Evolutionary conservation across 139 green algal genomes (phyloP), one percentile per base, ranked within the genome.

Genomic region (Marvania coccoides): DNA sequence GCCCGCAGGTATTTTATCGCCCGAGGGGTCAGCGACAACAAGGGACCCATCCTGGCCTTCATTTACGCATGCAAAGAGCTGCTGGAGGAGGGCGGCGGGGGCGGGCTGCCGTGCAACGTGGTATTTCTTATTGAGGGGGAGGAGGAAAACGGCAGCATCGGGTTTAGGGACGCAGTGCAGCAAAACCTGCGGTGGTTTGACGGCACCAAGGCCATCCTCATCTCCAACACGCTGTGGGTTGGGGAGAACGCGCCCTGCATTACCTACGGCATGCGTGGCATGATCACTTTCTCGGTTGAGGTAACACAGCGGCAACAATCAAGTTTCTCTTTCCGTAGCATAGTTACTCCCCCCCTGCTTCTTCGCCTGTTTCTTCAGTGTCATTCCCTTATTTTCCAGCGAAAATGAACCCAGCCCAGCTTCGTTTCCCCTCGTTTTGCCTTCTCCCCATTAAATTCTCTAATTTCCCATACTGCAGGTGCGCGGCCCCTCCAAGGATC

Each of bases 181-280:
- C 37, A 55, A n/a, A 88, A 93, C 80, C 72, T 82, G 60, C 62
- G 59, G 29, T 93, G 83, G 85, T 91, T 95, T 58, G 74, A 85
- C 34, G 88, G 87, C 61, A 85, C 83, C 0, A 33, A 83, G 40
- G 69, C 89, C 5, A 86, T 97, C 30, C 58, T 98, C 39, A 93
- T 96, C 70, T 84, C 64, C 73, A 97, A 96, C 81, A 94, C 91
- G 65, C 67, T 86, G 35, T 96, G 90, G 90, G 84, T 97, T 54
- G 90, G 90, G 7, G 92, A 98, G 75, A 73, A 77, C 36, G 51
- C 83, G 68, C 93, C 93, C 2, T 98, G 93, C 82, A 71, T 98
- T n/a, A 98, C 89, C 0, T 96, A 95, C 72, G 93, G 92, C 75
- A 97, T 97, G 90, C 65, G 87, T 9, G 86, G 88, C 48, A 91